phyloP scores from a whole-genome alignment of 345 rosid species.

The Noccaea bulbosa region DNA sequence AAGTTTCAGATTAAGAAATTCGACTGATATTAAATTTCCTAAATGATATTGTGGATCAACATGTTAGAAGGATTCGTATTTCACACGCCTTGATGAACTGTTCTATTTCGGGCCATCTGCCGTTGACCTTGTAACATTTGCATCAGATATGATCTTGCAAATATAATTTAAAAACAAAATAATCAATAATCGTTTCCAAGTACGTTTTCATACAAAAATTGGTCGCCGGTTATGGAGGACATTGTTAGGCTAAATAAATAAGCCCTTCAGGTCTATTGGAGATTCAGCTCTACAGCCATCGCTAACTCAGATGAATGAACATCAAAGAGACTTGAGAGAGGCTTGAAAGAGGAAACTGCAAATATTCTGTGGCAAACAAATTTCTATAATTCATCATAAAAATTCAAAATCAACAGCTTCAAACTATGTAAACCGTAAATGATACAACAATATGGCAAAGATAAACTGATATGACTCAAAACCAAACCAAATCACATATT shows the following conservation, averaged over 20 bases:
- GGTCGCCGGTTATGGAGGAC: not conserved
- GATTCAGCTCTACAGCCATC: too few relatives aligned
- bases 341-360: not conserved
- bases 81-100: not conserved
- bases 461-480: conserved; percentile 8
- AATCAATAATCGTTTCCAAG: not conserved
- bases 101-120: conserved; percentile 8
- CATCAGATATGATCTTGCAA: not conserved
- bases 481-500: conserved; percentile 15
- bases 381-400: not conserved
- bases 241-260: not conserved
- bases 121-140: not conserved
- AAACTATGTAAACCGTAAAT: conserved; percentile 10
- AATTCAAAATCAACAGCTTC: not conserved
- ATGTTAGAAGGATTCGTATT: not conserved
- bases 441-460: conserved; percentile 6
- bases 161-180: too few relatives aligned
- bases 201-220: not conserved
- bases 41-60: not conserved
- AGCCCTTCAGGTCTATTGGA: too few relatives aligned
- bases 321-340: not conserved
- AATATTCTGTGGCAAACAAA: not conserved
- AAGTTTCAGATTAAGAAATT: not conserved
- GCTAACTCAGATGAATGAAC: too few relatives aligned
- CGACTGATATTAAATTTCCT: not conserved